These are phyloP conservation scores for Leishmania guyanensis DNA, from an alignment of 208 protist species.

Conservation along the genomic window DNA sequence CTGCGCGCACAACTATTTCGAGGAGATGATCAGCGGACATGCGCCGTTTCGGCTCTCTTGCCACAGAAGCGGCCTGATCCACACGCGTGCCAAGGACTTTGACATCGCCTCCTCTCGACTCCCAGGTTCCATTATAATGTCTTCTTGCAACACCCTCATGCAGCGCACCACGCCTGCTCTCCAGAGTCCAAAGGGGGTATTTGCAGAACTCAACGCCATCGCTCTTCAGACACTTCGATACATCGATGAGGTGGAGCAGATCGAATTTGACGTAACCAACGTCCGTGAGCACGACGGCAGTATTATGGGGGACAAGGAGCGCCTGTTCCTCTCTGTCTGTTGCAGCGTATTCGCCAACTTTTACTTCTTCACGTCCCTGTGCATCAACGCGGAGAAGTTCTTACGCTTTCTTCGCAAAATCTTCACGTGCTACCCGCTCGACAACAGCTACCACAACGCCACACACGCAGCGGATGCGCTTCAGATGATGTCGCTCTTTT, in stretches of 20 bases:
- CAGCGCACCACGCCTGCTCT: conserved; percentile 41
- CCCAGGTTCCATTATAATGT: conserved; percentile 13
- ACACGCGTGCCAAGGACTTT: conserved; percentile 30
- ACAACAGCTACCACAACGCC: conserved; percentile 82
- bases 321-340: conserved; percentile 84
- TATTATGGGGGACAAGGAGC: conserved; percentile 68
- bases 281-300: conserved; percentile 75
- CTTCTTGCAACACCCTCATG: conserved; percentile 6
- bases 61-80: conserved; percentile 6
- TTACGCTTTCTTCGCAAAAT: conserved; percentile 64
- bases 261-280: conserved; percentile 74
- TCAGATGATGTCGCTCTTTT: conserved; percentile 85
- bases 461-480: conserved; percentile 82
- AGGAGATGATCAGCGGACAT: conserved; percentile 33
- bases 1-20: conserved; percentile 24
- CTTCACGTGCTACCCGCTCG: conserved; percentile 55
- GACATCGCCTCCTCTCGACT: conserved; percentile 38
- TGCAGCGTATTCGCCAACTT: conserved; percentile 86
- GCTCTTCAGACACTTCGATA: conserved; percentile 77
- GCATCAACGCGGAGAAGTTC: conserved; percentile 58
- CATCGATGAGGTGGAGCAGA: conserved; percentile 75
- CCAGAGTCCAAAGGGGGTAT: conserved; percentile 68
- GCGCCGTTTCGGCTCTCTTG: conserved; percentile 35
- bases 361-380: conserved; percentile 62
- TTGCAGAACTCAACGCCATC: conserved; percentile 69